Percentiles rank a stretch among this genome's conserved stretches.
Evolutionary conservation across 768 basidiomycete genomes (phyloP).

Genomic region (Tylopilus sp.): DNA sequence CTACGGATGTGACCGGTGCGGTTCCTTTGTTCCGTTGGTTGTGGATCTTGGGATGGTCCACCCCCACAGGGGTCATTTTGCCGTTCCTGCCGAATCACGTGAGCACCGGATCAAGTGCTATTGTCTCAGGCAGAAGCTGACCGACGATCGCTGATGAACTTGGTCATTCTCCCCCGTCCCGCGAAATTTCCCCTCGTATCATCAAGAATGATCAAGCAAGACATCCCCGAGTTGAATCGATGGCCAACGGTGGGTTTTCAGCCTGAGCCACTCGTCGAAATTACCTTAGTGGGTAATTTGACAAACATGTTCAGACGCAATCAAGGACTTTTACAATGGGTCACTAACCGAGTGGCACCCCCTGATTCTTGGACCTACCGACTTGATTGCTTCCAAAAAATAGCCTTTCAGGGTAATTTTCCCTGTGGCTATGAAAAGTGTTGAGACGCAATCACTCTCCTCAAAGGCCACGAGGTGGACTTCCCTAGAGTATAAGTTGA

Average conservation of each 20-base stretch:
- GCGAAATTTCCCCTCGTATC: not conserved
- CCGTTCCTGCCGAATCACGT: not conserved
- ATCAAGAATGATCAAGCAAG: not conserved
- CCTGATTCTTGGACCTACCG: constrained; percentile 10
- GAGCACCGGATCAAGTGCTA: not conserved
- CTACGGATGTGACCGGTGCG: not conserved
- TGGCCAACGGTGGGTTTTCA: not conserved
- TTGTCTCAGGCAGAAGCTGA: constrained; percentile 5
- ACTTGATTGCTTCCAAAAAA: constrained; percentile 19
- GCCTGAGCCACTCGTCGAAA: constrained; percentile 11
- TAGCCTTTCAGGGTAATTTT: constrained; percentile 17
- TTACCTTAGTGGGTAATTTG: constrained; percentile 11
- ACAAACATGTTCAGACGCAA: constrained; percentile 19
- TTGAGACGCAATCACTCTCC: constrained; percentile 26
- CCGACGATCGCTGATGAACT: not conserved
- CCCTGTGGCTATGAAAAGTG: constrained; percentile 8
- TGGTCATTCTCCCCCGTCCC: not conserved
- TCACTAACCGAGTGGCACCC: constrained; percentile 21
- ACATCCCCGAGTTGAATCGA: not conserved
- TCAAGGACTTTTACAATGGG: constrained; percentile 12
- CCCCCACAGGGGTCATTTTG: constrained; percentile 4
- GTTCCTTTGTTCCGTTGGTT: too few species aligned
- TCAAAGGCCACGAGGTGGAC: constrained; percentile 13
- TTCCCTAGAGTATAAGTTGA: constrained; percentile 18
- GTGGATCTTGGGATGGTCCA: not conserved